phyloP scores from a whole-genome alignment of 805 yeast genomes.

The Starmerella vitae region DNA sequence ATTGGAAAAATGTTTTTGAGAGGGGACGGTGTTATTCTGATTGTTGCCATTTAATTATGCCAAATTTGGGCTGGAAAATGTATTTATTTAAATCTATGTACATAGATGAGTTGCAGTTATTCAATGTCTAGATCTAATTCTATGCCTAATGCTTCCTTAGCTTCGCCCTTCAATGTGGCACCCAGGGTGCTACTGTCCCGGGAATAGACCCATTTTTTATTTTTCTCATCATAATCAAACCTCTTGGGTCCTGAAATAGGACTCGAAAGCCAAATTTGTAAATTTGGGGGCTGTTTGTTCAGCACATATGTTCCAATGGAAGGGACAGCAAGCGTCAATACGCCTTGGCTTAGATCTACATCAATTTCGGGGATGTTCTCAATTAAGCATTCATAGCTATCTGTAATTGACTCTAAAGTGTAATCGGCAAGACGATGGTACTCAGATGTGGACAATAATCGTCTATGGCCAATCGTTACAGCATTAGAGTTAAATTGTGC shows the following conservation, averaged over 20 bases:
- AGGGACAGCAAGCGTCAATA: slow-evolving; percentile 58
- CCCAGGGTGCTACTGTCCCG: slow-evolving; percentile 45
- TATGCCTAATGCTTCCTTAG: slow-evolving; percentile 21
- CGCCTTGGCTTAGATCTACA: slow-evolving; percentile 75
- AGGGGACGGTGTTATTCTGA: slow-evolving; percentile 89
- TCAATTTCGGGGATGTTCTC: slow-evolving; percentile 55
- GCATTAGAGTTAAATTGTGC: too few species aligned
- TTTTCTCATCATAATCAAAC: slow-evolving; percentile 56
- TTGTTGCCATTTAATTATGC: slow-evolving; percentile 33
- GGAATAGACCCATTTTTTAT: slow-evolving; percentile 55
- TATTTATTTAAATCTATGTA: not conserved
- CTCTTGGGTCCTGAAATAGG: slow-evolving; percentile 88
- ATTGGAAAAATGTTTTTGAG: slow-evolving; percentile 80
- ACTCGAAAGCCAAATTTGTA: slow-evolving; percentile 90
- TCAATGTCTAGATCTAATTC: slow-evolving; percentile 18
- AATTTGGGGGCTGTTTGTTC: slow-evolving; percentile 94
- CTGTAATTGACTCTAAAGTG: slow-evolving; percentile 56
- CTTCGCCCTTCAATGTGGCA: slow-evolving; percentile 39
- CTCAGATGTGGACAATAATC: slow-evolving; percentile 25
- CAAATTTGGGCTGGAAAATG: not conserved
- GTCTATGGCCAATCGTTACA: not conserved
- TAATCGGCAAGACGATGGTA: slow-evolving; percentile 55
- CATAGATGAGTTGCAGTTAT: not conserved
- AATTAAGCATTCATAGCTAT: slow-evolving; percentile 51
- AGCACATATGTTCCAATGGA: slow-evolving; percentile 75